phyloP scores from a whole-genome alignment of 2,329 filamentous ascomycete species.

The Verticillium isaacii region DNA sequence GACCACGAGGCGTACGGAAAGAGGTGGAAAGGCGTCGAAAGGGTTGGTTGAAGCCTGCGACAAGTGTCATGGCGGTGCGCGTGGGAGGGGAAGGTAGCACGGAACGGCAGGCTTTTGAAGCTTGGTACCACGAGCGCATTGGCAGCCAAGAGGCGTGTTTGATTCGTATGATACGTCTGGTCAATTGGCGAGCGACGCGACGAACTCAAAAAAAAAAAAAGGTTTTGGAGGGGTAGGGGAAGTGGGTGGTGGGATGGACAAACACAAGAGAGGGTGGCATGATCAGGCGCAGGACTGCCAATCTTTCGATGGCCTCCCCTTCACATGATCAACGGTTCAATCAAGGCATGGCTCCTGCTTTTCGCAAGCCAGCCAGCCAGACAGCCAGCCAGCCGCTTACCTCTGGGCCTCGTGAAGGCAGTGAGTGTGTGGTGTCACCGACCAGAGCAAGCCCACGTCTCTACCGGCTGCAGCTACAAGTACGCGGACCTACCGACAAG shows the following conservation, averaged over 20 bases:
- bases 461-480: background rate
- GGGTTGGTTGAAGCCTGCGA: background rate
- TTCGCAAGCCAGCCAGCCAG: background rate
- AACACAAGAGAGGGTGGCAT: background rate
- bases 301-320: background rate
- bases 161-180: background rate
- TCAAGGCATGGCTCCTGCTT: background rate
- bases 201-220: background rate
- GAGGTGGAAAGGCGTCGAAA: constrained; percentile 2
- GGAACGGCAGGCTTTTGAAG: background rate
- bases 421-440: background rate
- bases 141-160: background rate
- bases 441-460: background rate
- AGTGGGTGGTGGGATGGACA: background rate
- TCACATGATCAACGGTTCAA: background rate
- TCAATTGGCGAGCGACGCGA: background rate
- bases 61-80: background rate
- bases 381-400: background rate
- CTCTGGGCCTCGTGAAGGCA: background rate
- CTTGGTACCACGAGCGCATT: background rate
- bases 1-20: background rate
- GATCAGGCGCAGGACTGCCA: background rate
- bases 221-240: background rate
- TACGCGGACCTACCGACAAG: background rate
- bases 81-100: background rate